A percentile compares a stretch with the other conserved stretches of the same genome.
phyloP scores from a whole-genome alignment of 164 flowering plant species.

The Umbellularia californica region DNA sequence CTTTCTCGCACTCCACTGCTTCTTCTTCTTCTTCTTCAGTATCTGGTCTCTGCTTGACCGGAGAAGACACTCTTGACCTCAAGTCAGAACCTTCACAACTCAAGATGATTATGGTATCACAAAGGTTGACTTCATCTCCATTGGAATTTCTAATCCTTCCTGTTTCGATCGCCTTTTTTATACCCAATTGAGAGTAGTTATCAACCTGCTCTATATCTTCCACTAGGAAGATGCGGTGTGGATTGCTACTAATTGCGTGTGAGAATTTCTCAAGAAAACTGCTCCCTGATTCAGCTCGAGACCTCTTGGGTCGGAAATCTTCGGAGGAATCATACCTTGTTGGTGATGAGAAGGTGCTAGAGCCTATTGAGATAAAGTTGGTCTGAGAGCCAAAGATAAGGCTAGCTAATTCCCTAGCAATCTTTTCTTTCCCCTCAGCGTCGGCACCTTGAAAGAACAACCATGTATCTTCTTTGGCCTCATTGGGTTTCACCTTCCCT shows the following conservation, averaged over 20 bases:
- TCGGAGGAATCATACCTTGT: slow-evolving; percentile 57
- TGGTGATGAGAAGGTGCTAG: slow-evolving; percentile 57
- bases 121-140: slow-evolving; percentile 49
- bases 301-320: slow-evolving; percentile 51
- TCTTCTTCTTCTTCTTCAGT: slow-evolving; percentile 17
- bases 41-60: slow-evolving; percentile 35
- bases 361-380: slow-evolving; percentile 46
- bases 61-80: slow-evolving; percentile 64
- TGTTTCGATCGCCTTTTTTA: slow-evolving; percentile 67
- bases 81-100: slow-evolving; percentile 75
- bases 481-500: slow-evolving; percentile 20
- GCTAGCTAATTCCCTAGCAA: slow-evolving; percentile 68
- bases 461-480: slow-evolving; percentile 79
- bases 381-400: slow-evolving; percentile 63
- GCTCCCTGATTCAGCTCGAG: slow-evolving; percentile 65
- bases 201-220: slow-evolving; percentile 82
- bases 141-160: slow-evolving; percentile 42
- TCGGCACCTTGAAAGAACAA: slow-evolving; percentile 78
- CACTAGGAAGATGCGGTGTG: slow-evolving; percentile 72
- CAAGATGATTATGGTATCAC: slow-evolving; percentile 74
- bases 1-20: slow-evolving; percentile 15
- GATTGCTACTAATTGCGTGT: slow-evolving; percentile 47
- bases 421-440: slow-evolving; percentile 55
- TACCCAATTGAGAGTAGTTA: slow-evolving; percentile 54
- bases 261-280: slow-evolving; percentile 61